Base-by-base conservation (phyloP, 352 stramenopile species). In the Stephanocyclus meneghinianus region DNA sequence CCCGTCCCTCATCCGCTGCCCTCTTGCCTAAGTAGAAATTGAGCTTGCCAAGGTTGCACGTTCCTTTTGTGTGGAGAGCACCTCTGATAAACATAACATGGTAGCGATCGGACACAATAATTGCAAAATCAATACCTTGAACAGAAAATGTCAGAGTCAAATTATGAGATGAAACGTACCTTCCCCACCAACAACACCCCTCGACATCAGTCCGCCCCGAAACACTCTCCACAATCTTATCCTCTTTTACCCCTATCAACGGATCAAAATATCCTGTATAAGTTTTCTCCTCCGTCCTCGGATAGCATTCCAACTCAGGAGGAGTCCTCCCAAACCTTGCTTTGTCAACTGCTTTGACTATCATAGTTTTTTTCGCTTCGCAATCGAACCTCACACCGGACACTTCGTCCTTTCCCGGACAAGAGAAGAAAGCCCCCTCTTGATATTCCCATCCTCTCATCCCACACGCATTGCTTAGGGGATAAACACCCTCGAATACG, bases 261-360 rank as follows among this genome's bases (percentile, higher is more conserved):
- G 65, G 65, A 57, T 83, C 64, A 53, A 64, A 85, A 45, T 83
- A 82, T 21, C 78, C 78, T 6, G 73, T 83, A 21, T 76, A 72
- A 0, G 61, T 62, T 61, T 42, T 63, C 32, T 64, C 48, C 40
- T 29, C 65, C 10, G 40, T 51, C 21, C 69, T 32, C n/a, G 78
- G 78, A 67, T 57, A 77, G 61, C 78, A 85, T 48, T 81, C 29
- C 71, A 85, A 53, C 2, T 51, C 51, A 50, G 71, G 71, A 3
- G 78, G 78, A n/a, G 62, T 57, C 9, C 61, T 21, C 8, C 47
- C 30, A 42, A 67, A 73, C 10, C 44, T 30, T 42, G 4, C 48
- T 45, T 60, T 78, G 3, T 47, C 68, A 6, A 53, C 60, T 13
- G 75, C 74, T 6, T 37, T 78, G 18, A 84, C 63, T 32, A 37